Percentiles rank a stretch among this genome's conserved stretches.
Conservation (phyloP, 352 stramenopile species). For the Pythium volutum region DNA sequence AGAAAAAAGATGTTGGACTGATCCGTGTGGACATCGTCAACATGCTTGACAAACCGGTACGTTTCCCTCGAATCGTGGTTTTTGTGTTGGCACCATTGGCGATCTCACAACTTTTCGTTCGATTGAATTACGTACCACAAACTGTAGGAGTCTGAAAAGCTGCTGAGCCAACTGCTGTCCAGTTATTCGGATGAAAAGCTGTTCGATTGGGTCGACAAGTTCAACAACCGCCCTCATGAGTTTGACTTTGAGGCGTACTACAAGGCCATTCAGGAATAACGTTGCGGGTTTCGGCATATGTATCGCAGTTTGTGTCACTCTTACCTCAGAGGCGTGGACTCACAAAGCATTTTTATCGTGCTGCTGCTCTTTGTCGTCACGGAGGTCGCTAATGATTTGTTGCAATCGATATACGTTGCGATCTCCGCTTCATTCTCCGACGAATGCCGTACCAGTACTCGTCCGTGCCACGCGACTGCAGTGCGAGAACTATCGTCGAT, state of each 20-base stretch:
- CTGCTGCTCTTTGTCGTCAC: too few relatives aligned
- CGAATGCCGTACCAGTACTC: too few relatives aligned
- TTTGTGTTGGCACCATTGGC: not conserved
- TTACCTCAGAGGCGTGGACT: not conserved
- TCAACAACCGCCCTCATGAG: slow-evolving; percentile 80
- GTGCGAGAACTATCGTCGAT: too few relatives aligned
- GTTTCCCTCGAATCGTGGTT: slow-evolving; percentile 3
- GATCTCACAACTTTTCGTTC: not conserved
- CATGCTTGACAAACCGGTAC: slow-evolving; percentile 77
- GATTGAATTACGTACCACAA: not conserved
- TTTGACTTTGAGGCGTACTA: slow-evolving; percentile 87
- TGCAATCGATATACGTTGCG: too few relatives aligned
- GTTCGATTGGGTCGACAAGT: slow-evolving; percentile 74
- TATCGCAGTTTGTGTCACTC: not conserved
- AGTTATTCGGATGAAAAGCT: slow-evolving; percentile 73
- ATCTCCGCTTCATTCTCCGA: too few relatives aligned
- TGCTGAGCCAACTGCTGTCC: slow-evolving; percentile 58
- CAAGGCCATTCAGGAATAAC: slow-evolving; percentile 21
- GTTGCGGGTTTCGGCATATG: not conserved
- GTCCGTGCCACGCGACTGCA: too few relatives aligned
- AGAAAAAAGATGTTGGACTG: slow-evolving; percentile 68
- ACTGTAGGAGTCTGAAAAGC: slow-evolving; percentile 51
- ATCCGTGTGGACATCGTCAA: slow-evolving; percentile 83
- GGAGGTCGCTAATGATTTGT: too few relatives aligned
- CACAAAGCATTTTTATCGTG: too few relatives aligned